These are phyloP conservation scores for Ophiocordyceps camponoti-leonardi DNA, from an alignment of 2,329 filamentous ascomycete genomes.

Conservation along the genomic window DNA sequence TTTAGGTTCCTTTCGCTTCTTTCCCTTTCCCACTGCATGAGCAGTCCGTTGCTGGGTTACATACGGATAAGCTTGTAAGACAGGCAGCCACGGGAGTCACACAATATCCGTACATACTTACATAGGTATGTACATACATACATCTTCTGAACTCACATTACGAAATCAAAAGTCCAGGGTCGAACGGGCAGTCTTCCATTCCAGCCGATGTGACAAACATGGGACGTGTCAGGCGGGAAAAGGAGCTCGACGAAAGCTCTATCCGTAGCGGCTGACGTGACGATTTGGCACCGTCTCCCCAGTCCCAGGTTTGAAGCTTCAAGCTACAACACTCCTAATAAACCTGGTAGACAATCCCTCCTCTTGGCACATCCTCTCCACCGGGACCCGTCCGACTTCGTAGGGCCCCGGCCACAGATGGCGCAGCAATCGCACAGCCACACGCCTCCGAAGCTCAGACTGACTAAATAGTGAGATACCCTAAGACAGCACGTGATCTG, in stretches of 20 bases:
- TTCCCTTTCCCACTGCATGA: background rate
- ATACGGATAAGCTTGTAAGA: background rate
- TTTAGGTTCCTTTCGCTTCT: background rate
- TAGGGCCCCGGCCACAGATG: constrained; percentile 1
- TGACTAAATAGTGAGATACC: constrained; percentile 9
- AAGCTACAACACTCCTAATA: background rate
- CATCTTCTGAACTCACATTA: background rate
- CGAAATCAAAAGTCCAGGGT: no score
- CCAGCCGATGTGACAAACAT: background rate
- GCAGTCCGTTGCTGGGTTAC: background rate
- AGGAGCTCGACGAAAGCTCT: background rate
- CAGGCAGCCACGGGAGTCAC: background rate
- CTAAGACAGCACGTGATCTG: constrained; percentile 17
- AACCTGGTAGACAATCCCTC: background rate
- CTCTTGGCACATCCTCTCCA: no score
- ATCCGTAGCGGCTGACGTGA: background rate
- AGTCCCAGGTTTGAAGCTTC: background rate
- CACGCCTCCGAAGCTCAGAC: background rate
- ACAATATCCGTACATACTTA: no score
- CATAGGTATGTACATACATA: no score
- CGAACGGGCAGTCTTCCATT: background rate
- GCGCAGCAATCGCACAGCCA: constrained; percentile 2
- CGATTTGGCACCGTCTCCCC: background rate
- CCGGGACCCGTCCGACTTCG: background rate
- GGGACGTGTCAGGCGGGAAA: background rate